Conservation (phyloP, 768 basidiomycete species). For the Udeniomyces megalosporus region DNA sequence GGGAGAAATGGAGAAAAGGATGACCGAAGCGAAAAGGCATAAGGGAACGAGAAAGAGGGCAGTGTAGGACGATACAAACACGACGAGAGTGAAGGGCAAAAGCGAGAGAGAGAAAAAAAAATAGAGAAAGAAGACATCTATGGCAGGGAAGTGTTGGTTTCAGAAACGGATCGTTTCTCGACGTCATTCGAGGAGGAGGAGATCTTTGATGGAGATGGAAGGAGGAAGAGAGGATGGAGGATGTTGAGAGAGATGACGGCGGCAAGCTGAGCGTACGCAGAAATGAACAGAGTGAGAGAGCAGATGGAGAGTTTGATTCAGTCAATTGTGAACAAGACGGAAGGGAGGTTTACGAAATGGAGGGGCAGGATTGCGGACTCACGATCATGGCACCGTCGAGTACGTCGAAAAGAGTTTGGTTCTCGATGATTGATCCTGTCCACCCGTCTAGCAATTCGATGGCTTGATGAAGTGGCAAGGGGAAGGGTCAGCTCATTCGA, state of each 20-base stretch:
- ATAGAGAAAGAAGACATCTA: neutral
- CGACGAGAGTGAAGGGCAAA: neutral
- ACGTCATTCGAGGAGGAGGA: neutral
- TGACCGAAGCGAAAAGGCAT: neutral
- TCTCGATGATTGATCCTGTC: neutral
- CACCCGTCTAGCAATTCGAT: neutral
- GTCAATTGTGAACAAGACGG: neutral
- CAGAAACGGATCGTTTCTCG: no score
- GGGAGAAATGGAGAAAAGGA: neutral
- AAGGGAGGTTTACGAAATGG: neutral
- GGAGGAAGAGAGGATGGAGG: neutral
- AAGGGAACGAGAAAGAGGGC: neutral
- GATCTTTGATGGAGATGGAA: neutral
- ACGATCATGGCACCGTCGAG: slow-evolving; percentile 5
- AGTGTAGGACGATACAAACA: neutral
- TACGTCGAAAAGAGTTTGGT: slow-evolving; percentile 7
- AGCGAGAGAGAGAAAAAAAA: neutral
- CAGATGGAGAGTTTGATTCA: neutral
- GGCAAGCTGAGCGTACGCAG: neutral
- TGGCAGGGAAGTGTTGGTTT: neutral
- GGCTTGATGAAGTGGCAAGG: neutral
- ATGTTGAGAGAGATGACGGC: neutral
- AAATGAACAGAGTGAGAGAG: neutral
- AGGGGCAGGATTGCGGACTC: neutral
- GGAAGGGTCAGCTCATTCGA: no score